Conservation (phyloP, 2,329 filamentous ascomycete species). For the Penicillium sp. region DNA sequence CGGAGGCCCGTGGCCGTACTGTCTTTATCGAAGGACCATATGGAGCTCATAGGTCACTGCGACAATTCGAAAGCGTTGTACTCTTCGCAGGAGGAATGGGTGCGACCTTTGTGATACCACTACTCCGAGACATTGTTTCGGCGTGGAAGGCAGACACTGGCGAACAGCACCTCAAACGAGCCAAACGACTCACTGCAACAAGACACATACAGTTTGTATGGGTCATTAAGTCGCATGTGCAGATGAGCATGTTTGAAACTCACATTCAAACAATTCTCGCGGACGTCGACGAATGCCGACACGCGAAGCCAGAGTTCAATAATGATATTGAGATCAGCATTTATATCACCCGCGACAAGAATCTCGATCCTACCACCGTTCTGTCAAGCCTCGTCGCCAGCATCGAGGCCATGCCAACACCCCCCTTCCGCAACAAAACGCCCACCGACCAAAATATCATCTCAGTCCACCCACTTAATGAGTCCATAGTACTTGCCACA, state of each 20-base stretch:
- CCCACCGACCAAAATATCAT: not conserved
- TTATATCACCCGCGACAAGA: not conserved
- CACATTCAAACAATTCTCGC: not conserved
- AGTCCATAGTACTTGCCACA: no score
- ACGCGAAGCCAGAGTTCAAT: not conserved
- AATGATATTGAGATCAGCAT: not conserved
- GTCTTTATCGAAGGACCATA: conserved; percentile 16
- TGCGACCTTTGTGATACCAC: conserved; percentile 15
- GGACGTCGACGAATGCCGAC: not conserved
- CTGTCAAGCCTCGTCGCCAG: no score
- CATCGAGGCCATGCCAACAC: no score
- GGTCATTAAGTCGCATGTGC: not conserved
- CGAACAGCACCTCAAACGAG: not conserved
- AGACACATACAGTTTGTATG: not conserved
- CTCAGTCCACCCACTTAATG: no score
- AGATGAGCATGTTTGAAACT: not conserved
- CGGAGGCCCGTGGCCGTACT: not conserved
- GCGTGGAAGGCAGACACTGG: not conserved
- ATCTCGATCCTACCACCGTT: not conserved
- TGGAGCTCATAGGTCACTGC: conserved; percentile 11
- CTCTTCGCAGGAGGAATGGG: conserved; percentile 13
- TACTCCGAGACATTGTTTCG: conserved; percentile 16
- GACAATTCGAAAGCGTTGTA: conserved; percentile 13
- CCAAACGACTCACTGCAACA: not conserved
- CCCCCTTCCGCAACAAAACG: not conserved